These are phyloP conservation scores for Endotrypanum monterogeii DNA, from an alignment of 208 protist species.

Conservation along the genomic window DNA sequence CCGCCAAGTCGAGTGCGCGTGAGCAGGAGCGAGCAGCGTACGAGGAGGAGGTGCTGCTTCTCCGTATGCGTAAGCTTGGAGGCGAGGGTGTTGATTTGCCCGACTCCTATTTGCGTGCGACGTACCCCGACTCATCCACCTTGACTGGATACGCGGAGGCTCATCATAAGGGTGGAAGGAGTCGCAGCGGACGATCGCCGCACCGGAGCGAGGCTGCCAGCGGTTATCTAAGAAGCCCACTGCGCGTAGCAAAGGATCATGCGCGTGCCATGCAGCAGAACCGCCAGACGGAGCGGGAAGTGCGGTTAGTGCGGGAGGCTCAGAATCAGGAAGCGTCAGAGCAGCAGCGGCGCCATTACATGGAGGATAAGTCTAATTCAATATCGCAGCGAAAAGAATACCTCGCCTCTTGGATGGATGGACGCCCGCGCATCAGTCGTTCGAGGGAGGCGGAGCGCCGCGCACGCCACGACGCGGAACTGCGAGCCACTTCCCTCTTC, in stretches of 20 bases:
- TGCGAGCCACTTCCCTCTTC: neutral
- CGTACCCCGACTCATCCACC: constrained; percentile 29
- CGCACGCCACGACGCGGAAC: constrained; percentile 7
- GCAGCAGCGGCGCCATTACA: constrained; percentile 18
- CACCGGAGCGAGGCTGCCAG: constrained; percentile 4
- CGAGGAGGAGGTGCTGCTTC: constrained; percentile 25
- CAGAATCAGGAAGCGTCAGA: constrained; percentile 32
- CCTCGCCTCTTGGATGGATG: constrained; percentile 25
- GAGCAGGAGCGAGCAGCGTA: constrained; percentile 3
- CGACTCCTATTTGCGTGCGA: constrained; percentile 41
- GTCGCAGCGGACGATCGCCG: constrained; percentile 1
- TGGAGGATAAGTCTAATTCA: constrained; percentile 17
- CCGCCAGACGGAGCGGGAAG: constrained; percentile 12
- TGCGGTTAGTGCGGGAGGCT: constrained; percentile 20
- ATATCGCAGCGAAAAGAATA: constrained; percentile 11
- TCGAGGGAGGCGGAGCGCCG: constrained; percentile 20
- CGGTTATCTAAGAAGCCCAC: constrained; percentile 14
- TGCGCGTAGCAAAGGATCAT: constrained; percentile 26
- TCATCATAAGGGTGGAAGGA: neutral
- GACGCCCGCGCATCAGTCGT: constrained; percentile 26
- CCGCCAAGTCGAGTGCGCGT: constrained; percentile 10
- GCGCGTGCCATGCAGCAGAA: constrained; percentile 13
- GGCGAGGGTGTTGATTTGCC: constrained; percentile 53
- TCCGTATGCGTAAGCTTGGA: constrained; percentile 27
- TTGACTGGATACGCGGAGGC: constrained; percentile 14